Evolutionary conservation across 2,329 filamentous ascomycete genomes (phyloP).

Genomic region (Pleoardoris graminearum): DNA sequence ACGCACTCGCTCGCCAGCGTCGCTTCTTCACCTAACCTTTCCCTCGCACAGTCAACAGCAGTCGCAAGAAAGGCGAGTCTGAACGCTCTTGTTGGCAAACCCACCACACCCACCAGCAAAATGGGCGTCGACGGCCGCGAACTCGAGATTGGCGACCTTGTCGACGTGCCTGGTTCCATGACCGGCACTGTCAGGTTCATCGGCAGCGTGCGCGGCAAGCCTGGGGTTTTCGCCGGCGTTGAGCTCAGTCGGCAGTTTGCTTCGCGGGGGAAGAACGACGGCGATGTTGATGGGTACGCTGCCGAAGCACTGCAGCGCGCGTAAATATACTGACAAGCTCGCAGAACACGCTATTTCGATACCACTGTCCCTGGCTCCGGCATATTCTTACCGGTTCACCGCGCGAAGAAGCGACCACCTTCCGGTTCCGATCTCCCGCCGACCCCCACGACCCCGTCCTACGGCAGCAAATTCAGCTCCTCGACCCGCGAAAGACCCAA

Average conservation of each 20-base stretch:
- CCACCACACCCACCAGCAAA: constrained; percentile 44
- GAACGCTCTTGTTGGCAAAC: constrained; percentile 65
- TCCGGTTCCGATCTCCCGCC: constrained; percentile 61
- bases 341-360: constrained; percentile 71
- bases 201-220: constrained; percentile 84
- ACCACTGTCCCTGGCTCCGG: constrained; percentile 79
- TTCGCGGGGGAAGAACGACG: constrained; percentile 86
- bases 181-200: constrained; percentile 86
- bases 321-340: constrained; percentile 11
- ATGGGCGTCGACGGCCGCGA: constrained; percentile 54
- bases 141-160: constrained; percentile 76
- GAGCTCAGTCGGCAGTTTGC: constrained; percentile 84
- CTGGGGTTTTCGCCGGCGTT: constrained; percentile 87
- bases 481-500: constrained; percentile 56
- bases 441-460: constrained; percentile 70
- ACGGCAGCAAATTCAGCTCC: constrained; percentile 59
- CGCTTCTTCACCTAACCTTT: constrained; percentile 50
- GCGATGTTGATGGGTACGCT: constrained; percentile 88
- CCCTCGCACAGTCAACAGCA: constrained; percentile 47
- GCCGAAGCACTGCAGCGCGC: constrained; percentile 26
- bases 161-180: constrained; percentile 95
- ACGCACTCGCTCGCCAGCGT: constrained; percentile 42
- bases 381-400: constrained; percentile 88
- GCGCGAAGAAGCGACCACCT: constrained; percentile 71
- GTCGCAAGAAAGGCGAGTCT: constrained; percentile 72